Percentiles rank a stretch among this genome's conserved stretches.
phyloP scores from a whole-genome alignment of 2,329 filamentous ascomycete species.

The Lachnellula arida region DNA sequence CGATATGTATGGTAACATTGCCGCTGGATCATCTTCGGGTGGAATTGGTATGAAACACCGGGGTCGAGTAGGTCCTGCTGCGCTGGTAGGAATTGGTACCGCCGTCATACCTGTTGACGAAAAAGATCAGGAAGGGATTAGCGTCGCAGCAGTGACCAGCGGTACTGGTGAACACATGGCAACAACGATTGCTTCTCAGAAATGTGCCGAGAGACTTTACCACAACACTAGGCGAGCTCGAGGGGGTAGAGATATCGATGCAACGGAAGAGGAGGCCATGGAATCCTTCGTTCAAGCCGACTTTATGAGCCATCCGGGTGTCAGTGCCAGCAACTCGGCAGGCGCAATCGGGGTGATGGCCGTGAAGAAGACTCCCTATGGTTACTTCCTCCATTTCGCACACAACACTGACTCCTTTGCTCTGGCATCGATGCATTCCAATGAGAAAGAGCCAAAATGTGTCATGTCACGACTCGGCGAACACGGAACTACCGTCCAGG shows the following conservation, averaged over 20 bases:
- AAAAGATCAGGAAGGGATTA: slow-evolving; percentile 62
- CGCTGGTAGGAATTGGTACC: slow-evolving; percentile 85
- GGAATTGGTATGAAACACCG: slow-evolving; percentile 98
- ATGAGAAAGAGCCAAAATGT: slow-evolving; percentile 68
- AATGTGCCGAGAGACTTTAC: slow-evolving; percentile 82
- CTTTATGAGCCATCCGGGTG: slow-evolving; percentile 88
- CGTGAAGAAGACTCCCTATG: slow-evolving; percentile 75
- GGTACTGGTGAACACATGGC: slow-evolving; percentile 98
- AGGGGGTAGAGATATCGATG: slow-evolving; percentile 58
- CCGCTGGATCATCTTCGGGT: slow-evolving; percentile 91
- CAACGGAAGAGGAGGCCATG: slow-evolving; percentile 74
- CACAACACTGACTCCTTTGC: slow-evolving; percentile 93
- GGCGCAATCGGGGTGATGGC: slow-evolving; percentile 87
- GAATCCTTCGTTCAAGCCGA: slow-evolving; percentile 77
- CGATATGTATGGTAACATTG: slow-evolving; percentile 79
- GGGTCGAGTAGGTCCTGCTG: slow-evolving; percentile 86
- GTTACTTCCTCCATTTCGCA: slow-evolving; percentile 83
- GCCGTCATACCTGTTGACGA: slow-evolving; percentile 76
- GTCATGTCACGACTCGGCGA: slow-evolving; percentile 71
- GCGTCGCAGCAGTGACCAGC: slow-evolving; percentile 82
- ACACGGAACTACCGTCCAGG: slow-evolving; percentile 28
- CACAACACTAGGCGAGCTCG: slow-evolving; percentile 57
- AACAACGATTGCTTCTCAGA: slow-evolving; percentile 84
- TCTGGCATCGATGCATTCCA: slow-evolving; percentile 80
- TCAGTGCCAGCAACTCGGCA: slow-evolving; percentile 71